A percentile compares a stretch with the other conserved stretches of the same genome.
These are phyloP conservation scores for Scalesia atractyloides DNA, from an alignment of 129 eudicot genomes.

Conservation along the genomic window DNA sequence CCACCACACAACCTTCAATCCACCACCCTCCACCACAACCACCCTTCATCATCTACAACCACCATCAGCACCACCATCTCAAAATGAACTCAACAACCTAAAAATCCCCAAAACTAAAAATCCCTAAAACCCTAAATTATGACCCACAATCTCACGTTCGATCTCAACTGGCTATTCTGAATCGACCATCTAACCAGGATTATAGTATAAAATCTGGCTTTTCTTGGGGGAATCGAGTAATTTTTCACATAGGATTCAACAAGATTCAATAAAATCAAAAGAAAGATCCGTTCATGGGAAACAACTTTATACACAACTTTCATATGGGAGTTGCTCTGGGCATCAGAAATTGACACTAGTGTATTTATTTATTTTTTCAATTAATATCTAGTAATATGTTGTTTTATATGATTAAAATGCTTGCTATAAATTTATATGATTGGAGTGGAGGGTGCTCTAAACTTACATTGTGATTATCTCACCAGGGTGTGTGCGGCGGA, in stretches of 20 bases:
- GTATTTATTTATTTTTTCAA: background rate
- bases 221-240: conserved; percentile 39
- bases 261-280: conserved; percentile 1
- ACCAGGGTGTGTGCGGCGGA: no score
- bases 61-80: no score
- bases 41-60: no score
- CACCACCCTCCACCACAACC: no score
- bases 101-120: no score
- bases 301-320: conserved; percentile 20
- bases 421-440: background rate
- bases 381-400: background rate
- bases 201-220: conserved; percentile 30
- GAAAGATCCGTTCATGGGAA: conserved; percentile 31
- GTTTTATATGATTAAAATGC: conserved; percentile 31
- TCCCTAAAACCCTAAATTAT: conserved; percentile 27
- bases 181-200: conserved; percentile 28
- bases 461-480: no score
- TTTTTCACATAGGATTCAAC: background rate
- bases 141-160: conserved; percentile 20
- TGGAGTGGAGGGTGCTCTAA: no score
- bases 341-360: conserved; percentile 42
- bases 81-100: no score
- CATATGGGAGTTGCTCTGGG: conserved; percentile 36
- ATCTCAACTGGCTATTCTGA: conserved; percentile 9
- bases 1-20: no score